phyloP scores from a whole-genome alignment of 176 grass and related monocot genomes.

The Cymbopogon citratus region DNA sequence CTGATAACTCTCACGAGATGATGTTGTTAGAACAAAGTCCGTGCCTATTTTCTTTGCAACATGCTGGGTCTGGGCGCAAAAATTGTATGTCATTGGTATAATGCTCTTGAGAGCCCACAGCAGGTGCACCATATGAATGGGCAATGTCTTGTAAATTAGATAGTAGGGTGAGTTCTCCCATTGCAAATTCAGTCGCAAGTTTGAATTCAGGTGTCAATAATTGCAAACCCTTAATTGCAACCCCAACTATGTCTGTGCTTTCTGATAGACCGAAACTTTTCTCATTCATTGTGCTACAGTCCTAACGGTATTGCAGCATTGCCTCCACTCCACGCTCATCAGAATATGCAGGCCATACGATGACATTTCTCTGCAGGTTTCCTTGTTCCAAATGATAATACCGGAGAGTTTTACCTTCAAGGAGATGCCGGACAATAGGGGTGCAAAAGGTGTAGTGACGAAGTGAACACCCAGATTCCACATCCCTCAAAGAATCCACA shows the following conservation, averaged over 20 bases:
- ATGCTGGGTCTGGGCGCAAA: no score
- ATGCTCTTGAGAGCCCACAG: not conserved
- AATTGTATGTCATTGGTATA: not conserved
- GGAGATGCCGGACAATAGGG: not conserved
- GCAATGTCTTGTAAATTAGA: not conserved
- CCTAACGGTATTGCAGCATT: fast-evolving
- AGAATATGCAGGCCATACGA: not conserved
- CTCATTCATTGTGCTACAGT: not conserved
- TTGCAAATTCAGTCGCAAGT: not conserved
- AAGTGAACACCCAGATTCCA: not conserved
- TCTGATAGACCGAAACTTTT: not conserved
- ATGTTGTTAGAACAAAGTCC: no score
- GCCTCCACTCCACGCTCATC: not conserved
- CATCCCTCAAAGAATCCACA: no score
- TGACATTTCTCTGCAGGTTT: fast-evolving
- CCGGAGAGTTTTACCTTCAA: not conserved
- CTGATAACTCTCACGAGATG: no score
- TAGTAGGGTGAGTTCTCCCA: not conserved
- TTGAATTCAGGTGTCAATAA: not conserved
- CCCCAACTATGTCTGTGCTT: not conserved
- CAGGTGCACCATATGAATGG: not conserved
- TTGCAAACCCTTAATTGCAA: not conserved
- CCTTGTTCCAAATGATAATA: not conserved
- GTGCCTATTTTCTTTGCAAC: no score
- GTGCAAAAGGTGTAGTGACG: not conserved